Conservation (phyloP, 306 rosid species). For the Phaseolus lunatus region DNA sequence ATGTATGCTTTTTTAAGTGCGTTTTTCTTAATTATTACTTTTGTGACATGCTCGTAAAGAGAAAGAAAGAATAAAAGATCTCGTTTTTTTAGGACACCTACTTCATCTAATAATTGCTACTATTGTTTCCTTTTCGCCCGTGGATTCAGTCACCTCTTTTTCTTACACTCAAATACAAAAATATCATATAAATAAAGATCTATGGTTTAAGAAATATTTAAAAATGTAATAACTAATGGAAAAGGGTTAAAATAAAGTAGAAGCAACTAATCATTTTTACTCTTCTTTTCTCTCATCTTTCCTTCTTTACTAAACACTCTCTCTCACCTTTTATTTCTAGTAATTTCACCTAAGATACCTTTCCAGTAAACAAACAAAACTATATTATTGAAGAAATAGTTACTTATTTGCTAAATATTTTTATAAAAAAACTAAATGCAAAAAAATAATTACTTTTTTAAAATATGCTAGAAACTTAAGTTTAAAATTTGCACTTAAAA, state of each 20-base stretch:
- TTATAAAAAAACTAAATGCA: too few relatives aligned
- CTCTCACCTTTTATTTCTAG: not conserved
- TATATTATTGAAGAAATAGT: too few relatives aligned
- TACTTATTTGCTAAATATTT: too few relatives aligned
- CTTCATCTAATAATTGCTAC: slow-evolving; percentile 17
- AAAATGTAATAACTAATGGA: too few relatives aligned
- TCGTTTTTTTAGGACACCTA: slow-evolving; percentile 23
- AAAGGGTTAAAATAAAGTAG: not conserved
- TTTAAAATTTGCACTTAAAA: too few relatives aligned
- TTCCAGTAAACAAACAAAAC: too few relatives aligned
- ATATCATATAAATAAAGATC: too few relatives aligned
- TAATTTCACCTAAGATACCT: too few relatives aligned
- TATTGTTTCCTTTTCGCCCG: not conserved
- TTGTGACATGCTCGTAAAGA: slow-evolving; percentile 42
- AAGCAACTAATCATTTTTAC: not conserved
- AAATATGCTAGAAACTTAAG: too few relatives aligned
- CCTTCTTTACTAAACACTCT: too few relatives aligned
- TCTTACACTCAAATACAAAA: not conserved
- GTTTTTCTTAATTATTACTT: slow-evolving; percentile 29
- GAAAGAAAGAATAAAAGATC: slow-evolving; percentile 7
- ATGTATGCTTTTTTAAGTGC: slow-evolving; percentile 30
- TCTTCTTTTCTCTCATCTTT: not conserved
- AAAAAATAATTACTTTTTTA: too few relatives aligned
- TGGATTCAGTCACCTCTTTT: not conserved
- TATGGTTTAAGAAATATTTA: too few relatives aligned